These are phyloP conservation scores for Talaromyces sp. DNA, from an alignment of 2,329 filamentous ascomycete genomes.

Conservation along the genomic window DNA sequence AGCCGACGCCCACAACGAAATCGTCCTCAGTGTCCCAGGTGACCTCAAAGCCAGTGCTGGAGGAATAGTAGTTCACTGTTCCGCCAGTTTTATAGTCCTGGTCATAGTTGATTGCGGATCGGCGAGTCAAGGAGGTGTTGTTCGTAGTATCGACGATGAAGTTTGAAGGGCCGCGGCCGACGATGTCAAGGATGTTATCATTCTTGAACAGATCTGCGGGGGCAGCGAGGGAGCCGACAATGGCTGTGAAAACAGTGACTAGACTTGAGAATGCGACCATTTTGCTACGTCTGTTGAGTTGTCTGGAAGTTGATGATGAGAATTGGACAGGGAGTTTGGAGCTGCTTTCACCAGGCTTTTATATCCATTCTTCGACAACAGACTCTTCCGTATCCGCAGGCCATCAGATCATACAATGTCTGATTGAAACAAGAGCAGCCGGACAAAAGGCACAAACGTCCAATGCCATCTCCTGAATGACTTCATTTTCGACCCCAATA, in stretches of 20 bases:
- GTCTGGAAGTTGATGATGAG: neutral
- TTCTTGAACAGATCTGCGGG: conserved; percentile 4
- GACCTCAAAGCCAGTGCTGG: conserved; percentile 45
- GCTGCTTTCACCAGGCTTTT: neutral
- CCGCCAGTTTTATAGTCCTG: conserved; percentile 26
- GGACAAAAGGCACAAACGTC: neutral
- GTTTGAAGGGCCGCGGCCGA: conserved; percentile 5
- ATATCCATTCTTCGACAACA: neutral
- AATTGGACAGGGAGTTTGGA: neutral
- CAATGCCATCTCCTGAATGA: neutral
- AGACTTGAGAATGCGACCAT: conserved; percentile 12
- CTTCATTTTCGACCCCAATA: neutral
- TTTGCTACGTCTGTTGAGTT: neutral
- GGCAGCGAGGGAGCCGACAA: conserved; percentile 2
- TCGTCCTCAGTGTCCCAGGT: conserved; percentile 50
- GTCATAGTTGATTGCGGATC: conserved; percentile 9
- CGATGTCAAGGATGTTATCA: neutral
- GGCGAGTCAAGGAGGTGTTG: neutral
- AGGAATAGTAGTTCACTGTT: conserved; percentile 46
- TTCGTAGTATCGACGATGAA: conserved; percentile 5
- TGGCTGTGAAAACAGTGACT: neutral
- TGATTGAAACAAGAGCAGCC: neutral
- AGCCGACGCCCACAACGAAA: conserved; percentile 59
- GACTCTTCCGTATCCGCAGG: neutral
- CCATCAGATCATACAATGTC: neutral